phyloP scores from a whole-genome alignment of 2,329 filamentous ascomycete species.

The Ascochyta rabiei region DNA sequence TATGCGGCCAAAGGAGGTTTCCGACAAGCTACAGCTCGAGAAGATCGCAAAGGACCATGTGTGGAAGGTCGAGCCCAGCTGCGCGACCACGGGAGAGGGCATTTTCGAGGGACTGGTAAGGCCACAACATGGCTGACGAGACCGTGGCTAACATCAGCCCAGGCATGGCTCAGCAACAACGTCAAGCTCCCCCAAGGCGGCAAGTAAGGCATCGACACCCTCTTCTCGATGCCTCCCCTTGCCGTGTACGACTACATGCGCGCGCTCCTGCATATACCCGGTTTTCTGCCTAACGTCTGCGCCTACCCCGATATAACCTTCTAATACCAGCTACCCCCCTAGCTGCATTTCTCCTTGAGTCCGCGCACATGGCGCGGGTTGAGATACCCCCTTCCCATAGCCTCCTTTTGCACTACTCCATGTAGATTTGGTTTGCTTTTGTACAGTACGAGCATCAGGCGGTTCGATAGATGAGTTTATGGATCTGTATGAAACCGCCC shows the following conservation, averaged over 20 bases:
- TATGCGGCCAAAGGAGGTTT: conserved; percentile 58
- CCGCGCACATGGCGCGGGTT: conserved; percentile 14
- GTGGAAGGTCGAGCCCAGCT: conserved; percentile 62
- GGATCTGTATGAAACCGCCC: conserved; percentile 26
- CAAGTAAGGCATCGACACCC: conserved; percentile 36
- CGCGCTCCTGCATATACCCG: conserved; percentile 48
- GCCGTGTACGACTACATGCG: conserved; percentile 45
- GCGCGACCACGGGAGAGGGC: conserved; percentile 59
- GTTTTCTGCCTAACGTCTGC: conserved; percentile 36
- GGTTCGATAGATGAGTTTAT: conserved; percentile 29
- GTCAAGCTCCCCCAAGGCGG: conserved; percentile 52
- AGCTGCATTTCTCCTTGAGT: conserved; percentile 14
- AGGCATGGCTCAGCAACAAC: conserved; percentile 59
- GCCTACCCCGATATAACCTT: conserved; percentile 24
- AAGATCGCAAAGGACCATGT: conserved; percentile 59
- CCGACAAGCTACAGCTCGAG: conserved; percentile 55
- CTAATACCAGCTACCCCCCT: conserved; percentile 26
- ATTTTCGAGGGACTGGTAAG: conserved; percentile 59
- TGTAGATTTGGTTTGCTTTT: conserved; percentile 16
- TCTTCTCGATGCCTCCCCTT: conserved; percentile 8
- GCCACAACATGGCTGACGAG: background rate
- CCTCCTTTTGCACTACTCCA: conserved; percentile 16
- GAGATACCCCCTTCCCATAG: conserved; percentile 24
- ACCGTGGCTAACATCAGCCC: conserved; percentile 16
- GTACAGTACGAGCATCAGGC: conserved; percentile 17